These are phyloP conservation scores for Leccinum uliginosum DNA, from an alignment of 768 basidiomycete genomes.

Conservation along the genomic window DNA sequence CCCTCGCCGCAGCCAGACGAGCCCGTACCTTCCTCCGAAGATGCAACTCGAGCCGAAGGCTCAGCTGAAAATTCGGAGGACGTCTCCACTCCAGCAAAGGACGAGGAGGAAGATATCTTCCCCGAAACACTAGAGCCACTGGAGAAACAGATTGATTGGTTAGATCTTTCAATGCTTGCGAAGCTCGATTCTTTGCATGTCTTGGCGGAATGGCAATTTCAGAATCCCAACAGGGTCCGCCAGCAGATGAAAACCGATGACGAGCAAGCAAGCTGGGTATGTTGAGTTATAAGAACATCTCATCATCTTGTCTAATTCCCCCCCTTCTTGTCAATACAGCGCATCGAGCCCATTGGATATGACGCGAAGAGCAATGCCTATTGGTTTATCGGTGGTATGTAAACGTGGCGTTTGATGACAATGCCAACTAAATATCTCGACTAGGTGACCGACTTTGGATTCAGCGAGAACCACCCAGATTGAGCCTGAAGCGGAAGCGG, in stretches of 20 bases:
- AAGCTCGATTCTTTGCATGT: conserved; percentile 75
- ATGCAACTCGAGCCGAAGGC: background rate
- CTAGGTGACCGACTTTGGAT: conserved; percentile 83
- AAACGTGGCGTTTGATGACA: background rate
- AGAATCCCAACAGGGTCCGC: conserved; percentile 66
- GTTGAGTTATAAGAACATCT: conserved; percentile 21
- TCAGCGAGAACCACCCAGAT: conserved; percentile 62
- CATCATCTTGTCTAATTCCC: background rate
- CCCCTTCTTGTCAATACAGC: conserved; percentile 39
- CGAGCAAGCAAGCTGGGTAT: conserved; percentile 73
- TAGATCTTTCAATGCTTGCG: conserved; percentile 60
- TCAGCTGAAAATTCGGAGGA: conserved; percentile 1
- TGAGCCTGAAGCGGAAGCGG: conserved; percentile 40
- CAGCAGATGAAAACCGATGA: conserved; percentile 76
- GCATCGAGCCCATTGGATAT: conserved; percentile 82
- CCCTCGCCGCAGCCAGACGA: conserved; percentile 8
- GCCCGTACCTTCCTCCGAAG: conserved; percentile 4
- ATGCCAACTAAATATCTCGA: conserved; percentile 1
- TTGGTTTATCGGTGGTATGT: conserved; percentile 77
- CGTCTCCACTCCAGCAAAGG: conserved; percentile 9
- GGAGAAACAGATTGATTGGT: conserved; percentile 60
- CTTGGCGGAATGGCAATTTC: conserved; percentile 84
- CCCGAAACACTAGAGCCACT: conserved; percentile 18
- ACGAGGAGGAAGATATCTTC: conserved; percentile 19
- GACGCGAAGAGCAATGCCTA: conserved; percentile 76